Evolutionary conservation across 2,329 filamentous ascomycete genomes (phyloP), one percentile per base, ranked within the genome.

Genomic region (Monosporascus cannonballus): DNA sequence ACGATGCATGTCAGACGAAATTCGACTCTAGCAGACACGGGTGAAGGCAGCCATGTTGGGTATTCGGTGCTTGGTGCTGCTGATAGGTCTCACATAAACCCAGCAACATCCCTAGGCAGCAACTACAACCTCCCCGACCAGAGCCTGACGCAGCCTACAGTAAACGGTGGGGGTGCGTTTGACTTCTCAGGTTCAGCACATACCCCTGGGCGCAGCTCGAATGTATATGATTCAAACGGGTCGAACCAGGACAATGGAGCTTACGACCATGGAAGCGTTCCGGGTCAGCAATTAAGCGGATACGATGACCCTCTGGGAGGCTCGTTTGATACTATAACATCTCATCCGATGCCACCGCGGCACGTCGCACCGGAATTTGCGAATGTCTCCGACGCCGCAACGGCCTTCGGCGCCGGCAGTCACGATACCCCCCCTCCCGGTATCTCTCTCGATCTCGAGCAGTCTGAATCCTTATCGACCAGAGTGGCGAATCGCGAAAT

Each of bases 161-260:
- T 58, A 46, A 25, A 53, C 6, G 56, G 54, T 14, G 54, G 54
- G 9, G 36, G 50, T 2, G 48, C 56, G n/a, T 61, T 59, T 20
- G 47, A 52, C 15, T 5, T 53, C 20, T 56, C 59, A n/a, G 54
- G 54, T 25, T 22, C 52, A 5, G 36, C 51, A 2, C 49, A 53
- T 2, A 46, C 50, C 0, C 48, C 55, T 11, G 42, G 47, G 22
- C 46, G 57, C 17, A 42, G 49, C 30, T 50, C 51, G 2, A 47
- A 52, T 8, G 15, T 37, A 4, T 58, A 52, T 34, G 51, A 52
- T 17, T 39, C 50, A 36, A 45, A 14, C 17, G 41, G 14, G 22
- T 18, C 52, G 0, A 48, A 9, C 39, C 49, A 54, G 38, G 42
- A n/a, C 11, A 48, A 36, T 20, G 51, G 51, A 11, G 14, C 46